phyloP scores from a whole-genome alignment of 768 basidiomycete species.

The Leccinum sublutescens region DNA sequence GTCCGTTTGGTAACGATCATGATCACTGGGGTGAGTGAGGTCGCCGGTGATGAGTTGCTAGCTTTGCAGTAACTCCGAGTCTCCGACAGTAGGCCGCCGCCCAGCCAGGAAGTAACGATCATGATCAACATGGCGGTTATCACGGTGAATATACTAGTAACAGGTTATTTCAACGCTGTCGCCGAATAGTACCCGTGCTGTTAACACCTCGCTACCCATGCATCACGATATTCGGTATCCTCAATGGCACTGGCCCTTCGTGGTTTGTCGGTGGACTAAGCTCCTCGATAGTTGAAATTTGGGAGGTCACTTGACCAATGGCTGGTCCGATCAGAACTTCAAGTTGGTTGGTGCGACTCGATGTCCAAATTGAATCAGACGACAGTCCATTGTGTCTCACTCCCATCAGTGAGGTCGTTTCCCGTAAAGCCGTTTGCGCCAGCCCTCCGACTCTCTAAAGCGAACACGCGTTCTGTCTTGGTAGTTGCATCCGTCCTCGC shows the following conservation, averaged over 20 bases:
- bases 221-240: no score
- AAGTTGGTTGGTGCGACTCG: background rate
- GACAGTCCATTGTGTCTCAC: background rate
- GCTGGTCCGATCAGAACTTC: background rate
- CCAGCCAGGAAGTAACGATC: background rate
- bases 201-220: background rate
- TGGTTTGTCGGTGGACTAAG: background rate
- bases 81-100: no score
- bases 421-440: background rate
- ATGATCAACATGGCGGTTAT: background rate
- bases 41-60: background rate
- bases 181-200: background rate
- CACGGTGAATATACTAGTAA: background rate
- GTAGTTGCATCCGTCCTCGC: background rate
- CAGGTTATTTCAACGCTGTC: background rate
- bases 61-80: no score
- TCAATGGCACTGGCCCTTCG: background rate
- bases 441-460: background rate
- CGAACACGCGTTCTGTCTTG: background rate
- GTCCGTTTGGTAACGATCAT: conserved; percentile 3
- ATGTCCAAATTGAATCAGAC: background rate
- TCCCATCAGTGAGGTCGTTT: background rate
- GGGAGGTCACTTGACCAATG: background rate
- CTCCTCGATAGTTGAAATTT: background rate
- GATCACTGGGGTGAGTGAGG: background rate